phyloP scores from a whole-genome alignment of 1,284 basidiomycete species.

The Pseudozyma sp. region DNA sequence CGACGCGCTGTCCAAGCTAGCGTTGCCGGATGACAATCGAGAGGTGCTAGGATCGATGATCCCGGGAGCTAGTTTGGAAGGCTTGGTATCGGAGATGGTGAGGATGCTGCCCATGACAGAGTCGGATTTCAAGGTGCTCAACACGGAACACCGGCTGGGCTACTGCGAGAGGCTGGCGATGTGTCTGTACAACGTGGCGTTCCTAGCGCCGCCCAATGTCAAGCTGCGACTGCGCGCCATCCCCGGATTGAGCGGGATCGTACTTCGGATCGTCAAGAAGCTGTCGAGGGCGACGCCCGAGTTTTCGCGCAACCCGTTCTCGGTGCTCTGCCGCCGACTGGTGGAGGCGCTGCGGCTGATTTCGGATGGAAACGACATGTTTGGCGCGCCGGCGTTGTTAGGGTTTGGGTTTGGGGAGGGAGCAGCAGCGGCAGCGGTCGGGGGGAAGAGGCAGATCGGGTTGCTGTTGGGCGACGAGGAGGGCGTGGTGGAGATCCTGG shows the following conservation, averaged over 20 bases:
- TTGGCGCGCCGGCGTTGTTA: constrained; percentile 73
- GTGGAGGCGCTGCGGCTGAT: constrained; percentile 86
- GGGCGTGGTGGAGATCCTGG: constrained; percentile 44
- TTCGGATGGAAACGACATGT: constrained; percentile 81
- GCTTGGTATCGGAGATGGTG: constrained; percentile 78
- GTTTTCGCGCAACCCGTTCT: constrained; percentile 73
- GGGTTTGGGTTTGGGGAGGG: constrained; percentile 49
- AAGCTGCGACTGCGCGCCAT: constrained; percentile 77
- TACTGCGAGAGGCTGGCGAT: constrained; percentile 83
- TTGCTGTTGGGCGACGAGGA: constrained; percentile 44
- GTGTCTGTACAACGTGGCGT: constrained; percentile 85
- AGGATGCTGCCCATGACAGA: constrained; percentile 83
- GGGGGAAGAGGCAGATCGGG: constrained; percentile 34
- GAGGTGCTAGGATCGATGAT: constrained; percentile 77
- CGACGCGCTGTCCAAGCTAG: constrained; percentile 82
- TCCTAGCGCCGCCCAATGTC: constrained; percentile 80
- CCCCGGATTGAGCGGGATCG: constrained; percentile 69
- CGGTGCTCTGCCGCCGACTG: constrained; percentile 78
- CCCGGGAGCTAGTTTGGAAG: constrained; percentile 74
- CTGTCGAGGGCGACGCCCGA: constrained; percentile 72
- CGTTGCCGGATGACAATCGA: constrained; percentile 83
- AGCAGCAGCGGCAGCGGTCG: neutral
- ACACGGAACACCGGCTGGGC: constrained; percentile 77
- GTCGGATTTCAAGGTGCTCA: constrained; percentile 80
- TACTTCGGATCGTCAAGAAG: constrained; percentile 71